Evolutionary conservation across 805 yeast species (phyloP).

Genomic region (Wickerhamomyces xylosicus): DNA sequence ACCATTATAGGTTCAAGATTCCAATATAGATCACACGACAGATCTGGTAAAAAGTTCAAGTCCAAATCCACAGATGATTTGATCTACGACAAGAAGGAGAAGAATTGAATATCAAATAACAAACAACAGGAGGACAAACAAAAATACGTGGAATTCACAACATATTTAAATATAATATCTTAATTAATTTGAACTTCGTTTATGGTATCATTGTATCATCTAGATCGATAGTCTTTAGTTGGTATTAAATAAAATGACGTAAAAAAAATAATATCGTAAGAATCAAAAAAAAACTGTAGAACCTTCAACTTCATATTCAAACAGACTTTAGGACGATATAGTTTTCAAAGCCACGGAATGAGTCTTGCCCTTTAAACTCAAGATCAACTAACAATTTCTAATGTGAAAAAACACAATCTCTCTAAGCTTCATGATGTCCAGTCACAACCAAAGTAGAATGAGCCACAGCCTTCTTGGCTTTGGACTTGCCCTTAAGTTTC

Average conservation of each 20-base stretch:
- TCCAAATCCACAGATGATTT: conserved; percentile 62
- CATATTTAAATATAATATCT: background rate
- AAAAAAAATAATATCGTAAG: background rate
- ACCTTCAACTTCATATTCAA: too few relatives aligned
- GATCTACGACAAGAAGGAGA: background rate
- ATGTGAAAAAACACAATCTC: too few relatives aligned
- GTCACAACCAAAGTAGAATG: background rate
- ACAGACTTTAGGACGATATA: too few relatives aligned
- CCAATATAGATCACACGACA: conserved; percentile 63
- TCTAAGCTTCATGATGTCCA: background rate
- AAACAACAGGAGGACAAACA: background rate
- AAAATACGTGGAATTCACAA: background rate
- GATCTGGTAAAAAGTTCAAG: conserved; percentile 81
- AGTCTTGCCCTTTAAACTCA: too few relatives aligned
- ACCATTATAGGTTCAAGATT: conserved; percentile 73
- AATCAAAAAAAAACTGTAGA: too few relatives aligned
- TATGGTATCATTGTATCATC: too few relatives aligned
- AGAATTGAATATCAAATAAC: background rate
- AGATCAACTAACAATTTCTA: too few relatives aligned
- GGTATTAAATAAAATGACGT: background rate
- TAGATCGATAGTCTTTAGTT: too few relatives aligned
- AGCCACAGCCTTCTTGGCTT: background rate
- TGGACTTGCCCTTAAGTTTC: background rate
- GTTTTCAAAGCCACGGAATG: too few relatives aligned
- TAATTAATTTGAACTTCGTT: background rate